Evolutionary conservation across 2,329 filamentous ascomycete species (phyloP).

Genomic region (Claviceps sp.): DNA sequence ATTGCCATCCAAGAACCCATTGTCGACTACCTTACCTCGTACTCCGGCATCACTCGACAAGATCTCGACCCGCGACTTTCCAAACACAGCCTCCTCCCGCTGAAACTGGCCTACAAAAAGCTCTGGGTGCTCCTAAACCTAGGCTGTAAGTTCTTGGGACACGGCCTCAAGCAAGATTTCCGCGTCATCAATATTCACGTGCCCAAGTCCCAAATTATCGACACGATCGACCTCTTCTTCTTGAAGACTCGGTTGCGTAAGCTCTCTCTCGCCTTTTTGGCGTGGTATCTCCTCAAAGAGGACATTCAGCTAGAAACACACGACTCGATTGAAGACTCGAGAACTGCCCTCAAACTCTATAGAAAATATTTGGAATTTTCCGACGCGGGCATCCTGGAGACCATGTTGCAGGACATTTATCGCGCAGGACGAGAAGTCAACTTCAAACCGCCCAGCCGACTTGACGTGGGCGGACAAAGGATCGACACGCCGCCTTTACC

Average conservation of each 20-base stretch:
- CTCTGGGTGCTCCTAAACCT: slow-evolving; percentile 93
- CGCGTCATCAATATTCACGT: slow-evolving; percentile 97
- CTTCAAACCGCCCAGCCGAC: slow-evolving; percentile 37
- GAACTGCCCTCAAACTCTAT: slow-evolving; percentile 78
- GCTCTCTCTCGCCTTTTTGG: slow-evolving; percentile 79
- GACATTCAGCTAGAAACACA: slow-evolving; percentile 88
- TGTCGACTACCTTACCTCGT: slow-evolving; percentile 89
- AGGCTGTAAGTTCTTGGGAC: slow-evolving; percentile 85
- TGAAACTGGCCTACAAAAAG: slow-evolving; percentile 95
- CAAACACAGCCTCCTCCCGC: slow-evolving; percentile 67
- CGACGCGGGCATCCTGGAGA: slow-evolving; percentile 70
- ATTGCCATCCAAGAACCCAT: slow-evolving; percentile 83
- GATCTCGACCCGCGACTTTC: slow-evolving; percentile 73
- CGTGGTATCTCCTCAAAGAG: slow-evolving; percentile 82
- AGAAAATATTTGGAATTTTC: slow-evolving; percentile 82
- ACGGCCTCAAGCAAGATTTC: slow-evolving; percentile 90
- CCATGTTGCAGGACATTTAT: slow-evolving; percentile 82
- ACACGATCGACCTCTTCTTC: slow-evolving; percentile 87
- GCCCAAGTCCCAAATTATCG: slow-evolving; percentile 77
- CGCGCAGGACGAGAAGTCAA: slow-evolving; percentile 32
- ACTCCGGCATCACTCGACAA: slow-evolving; percentile 76
- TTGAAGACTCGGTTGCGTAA: slow-evolving; percentile 70
- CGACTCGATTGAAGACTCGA: slow-evolving; percentile 89
- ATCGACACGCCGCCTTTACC: slow-evolving; percentile 41
- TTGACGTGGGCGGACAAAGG: slow-evolving; percentile 29